These are phyloP conservation scores for Halocafeteria seosinensis DNA, from an alignment of 108 stramenopile genomes.

Conservation along the genomic window DNA sequence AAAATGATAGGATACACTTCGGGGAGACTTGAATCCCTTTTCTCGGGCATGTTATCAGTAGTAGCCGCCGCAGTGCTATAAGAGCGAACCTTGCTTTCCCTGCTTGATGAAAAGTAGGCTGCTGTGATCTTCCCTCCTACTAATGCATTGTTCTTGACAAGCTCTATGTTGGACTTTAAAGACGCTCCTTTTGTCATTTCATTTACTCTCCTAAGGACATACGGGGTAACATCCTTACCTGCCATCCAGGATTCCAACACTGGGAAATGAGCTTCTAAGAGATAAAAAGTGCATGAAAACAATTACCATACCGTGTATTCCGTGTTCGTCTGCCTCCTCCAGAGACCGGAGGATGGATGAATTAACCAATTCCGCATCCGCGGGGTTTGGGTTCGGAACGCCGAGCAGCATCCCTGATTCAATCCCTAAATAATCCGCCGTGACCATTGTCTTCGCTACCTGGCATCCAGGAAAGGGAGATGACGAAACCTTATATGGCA, in stretches of 20 bases:
- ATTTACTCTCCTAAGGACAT: slow-evolving; percentile 48
- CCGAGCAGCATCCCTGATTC: slow-evolving; percentile 65
- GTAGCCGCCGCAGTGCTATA: not conserved
- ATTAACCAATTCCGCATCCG: slow-evolving; percentile 57
- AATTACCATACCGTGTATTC: too few species aligned
- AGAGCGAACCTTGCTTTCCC: not conserved
- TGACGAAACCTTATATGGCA: slow-evolving; percentile 35
- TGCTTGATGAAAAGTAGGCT: not conserved
- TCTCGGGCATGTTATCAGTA: not conserved
- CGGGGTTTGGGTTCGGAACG: slow-evolving; percentile 74
- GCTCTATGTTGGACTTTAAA: slow-evolving; percentile 55
- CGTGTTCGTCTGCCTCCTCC: slow-evolving; percentile 35
- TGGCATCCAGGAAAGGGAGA: slow-evolving; percentile 43
- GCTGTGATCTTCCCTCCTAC: slow-evolving; percentile 70
- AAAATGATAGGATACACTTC: not conserved
- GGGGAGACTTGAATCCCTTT: not conserved
- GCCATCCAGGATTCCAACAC: slow-evolving; percentile 13
- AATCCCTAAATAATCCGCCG: slow-evolving; percentile 40
- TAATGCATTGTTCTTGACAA: slow-evolving; percentile 67
- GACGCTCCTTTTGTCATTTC: slow-evolving; percentile 31
- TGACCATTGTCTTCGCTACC: slow-evolving; percentile 49
- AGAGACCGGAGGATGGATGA: slow-evolving; percentile 60
- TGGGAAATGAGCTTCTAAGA: too few species aligned
- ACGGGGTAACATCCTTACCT: slow-evolving; percentile 79
- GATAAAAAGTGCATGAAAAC: too few species aligned